These are phyloP conservation scores for Ochromonas danica DNA, from an alignment of 108 stramenopile genomes.

Conservation along the genomic window DNA sequence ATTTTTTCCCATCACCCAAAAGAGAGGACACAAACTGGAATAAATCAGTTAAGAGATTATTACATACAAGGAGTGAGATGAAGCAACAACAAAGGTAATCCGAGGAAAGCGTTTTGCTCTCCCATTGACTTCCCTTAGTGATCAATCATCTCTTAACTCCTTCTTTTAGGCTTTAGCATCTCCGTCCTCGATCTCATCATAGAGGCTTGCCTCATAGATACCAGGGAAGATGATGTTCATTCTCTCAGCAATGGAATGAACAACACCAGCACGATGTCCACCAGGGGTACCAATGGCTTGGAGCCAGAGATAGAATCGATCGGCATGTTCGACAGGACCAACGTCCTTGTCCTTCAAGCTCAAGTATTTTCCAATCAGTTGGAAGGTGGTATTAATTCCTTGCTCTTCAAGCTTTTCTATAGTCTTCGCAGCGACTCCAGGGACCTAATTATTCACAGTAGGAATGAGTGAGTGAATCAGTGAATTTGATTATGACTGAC, in stretches of 20 bases:
- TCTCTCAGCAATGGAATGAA: constrained; percentile 84
- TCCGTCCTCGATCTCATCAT: too few species aligned
- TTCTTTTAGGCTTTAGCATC: too few species aligned
- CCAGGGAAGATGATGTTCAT: constrained; percentile 76
- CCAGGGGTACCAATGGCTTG: constrained; percentile 75
- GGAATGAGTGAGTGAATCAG: too few species aligned
- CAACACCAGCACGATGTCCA: constrained; percentile 80
- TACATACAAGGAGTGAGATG: too few species aligned
- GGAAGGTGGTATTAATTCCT: constrained; percentile 58
- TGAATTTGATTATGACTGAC: too few species aligned
- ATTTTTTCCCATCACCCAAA: too few species aligned
- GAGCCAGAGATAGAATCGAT: constrained; percentile 89
- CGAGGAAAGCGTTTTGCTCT: too few species aligned
- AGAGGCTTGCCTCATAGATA: constrained; percentile 68
- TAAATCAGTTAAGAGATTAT: too few species aligned
- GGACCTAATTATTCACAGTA: constrained; percentile 67
- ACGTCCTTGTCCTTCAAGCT: constrained; percentile 70
- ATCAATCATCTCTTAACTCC: too few species aligned
- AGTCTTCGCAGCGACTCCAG: constrained; percentile 81
- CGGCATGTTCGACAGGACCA: constrained; percentile 79
- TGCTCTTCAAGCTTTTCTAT: constrained; percentile 59
- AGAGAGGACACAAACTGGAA: too few species aligned
- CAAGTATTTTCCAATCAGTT: constrained; percentile 69
- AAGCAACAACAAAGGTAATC: too few species aligned
- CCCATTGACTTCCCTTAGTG: too few species aligned